Base-by-base conservation (phyloP, 768 basidiomycete genomes). In the Calocybe indica region DNA sequence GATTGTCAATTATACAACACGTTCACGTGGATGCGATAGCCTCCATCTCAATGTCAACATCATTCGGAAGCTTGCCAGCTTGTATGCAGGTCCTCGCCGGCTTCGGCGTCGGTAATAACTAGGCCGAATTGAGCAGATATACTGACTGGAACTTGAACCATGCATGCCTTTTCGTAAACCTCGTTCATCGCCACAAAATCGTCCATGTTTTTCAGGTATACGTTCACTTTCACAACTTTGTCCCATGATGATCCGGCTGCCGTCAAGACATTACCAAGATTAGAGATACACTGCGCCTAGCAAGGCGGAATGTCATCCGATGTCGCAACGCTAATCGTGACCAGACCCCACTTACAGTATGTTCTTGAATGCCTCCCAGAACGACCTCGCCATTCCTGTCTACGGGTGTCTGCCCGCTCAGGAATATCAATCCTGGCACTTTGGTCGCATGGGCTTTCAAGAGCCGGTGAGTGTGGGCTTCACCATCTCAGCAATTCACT, bases 1-100 rank as follows among this genome's bases (percentile, higher is more conserved):
- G 22, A 22, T 22, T 22, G 22, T 22, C 22, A 22, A 22, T 22
- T 22, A 22, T 22, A 22, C 22, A 22, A 4, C 22, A 4, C 4
- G 22, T 22, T 22, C 22, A 22, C 22, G 22, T 22, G 12, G 74
- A 62, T n/a, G 82, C 80, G 50, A 83, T 82, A 6, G 73, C 78
- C 61, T 88, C 86, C 36, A 88, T 81, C 69, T 90, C 87, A 37
- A 87, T 72, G 54, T 84, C 75, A 5, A 86, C 84, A 50, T 85
- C 83, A 54, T 72, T 71, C 0, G 85, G 85, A 33, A 88, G 69
- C 53, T 75, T 75, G 6, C 75, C 82, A 9, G 80, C 83, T 66
- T 88, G 85, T 52, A 91, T 85, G 61, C 82, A 85, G 7, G 84
- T 85, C 46, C 87, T 67, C 6, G 86, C 80, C 8, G 88, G 88